Base-by-base conservation (phyloP, 345 rosid genomes). In the Microthlaspi erraticum region DNA sequence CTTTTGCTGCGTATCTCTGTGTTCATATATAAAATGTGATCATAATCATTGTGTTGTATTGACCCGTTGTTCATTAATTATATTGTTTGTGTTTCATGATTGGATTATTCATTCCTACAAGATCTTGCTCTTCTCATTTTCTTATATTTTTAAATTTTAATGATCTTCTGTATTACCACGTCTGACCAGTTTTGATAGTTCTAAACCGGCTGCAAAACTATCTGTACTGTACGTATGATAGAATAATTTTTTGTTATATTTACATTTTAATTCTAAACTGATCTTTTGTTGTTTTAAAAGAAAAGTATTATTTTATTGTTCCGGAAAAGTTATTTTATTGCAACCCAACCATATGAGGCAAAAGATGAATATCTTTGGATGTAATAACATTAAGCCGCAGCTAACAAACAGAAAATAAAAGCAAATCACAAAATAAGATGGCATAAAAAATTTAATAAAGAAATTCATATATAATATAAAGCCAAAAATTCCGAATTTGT, bases 81-180 rank as follows among this genome's bases (percentile, higher is more conserved):
- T 76, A 41, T 64, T 76, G 75, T 76, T 69, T 70, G 60, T 63
- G 71, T 49, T 70, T 70, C 75, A 76, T 76, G 61, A 76, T 76
- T 76, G 79, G 59, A 12, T 55, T 56, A 76, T 70, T 70, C 61
- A 64, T 76, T 76, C 19, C 31, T 49, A 64, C 74, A 54, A 68
- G 67, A 55, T 76, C 61, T 36, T 76, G 55, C 66, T 57, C 44
- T 70, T 63, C 79, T 45, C 60, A 12, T 48, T 63, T 49, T 23
- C 60, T 61, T 51, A 41, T 9, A 39, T 63, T 49, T 23, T 54
- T 61, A 42, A 32, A 12, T 41, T 55, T 64, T 48, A 36, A 2
- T 49, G 10, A 48, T 60, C 6, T 63, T 63, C 17, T 37, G 12
- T 13, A 41, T 60, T 23, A 14, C 7, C 29, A 61, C 16, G 45